Evolutionary conservation across 140 eudicot species (phyloP), one percentile per base, ranked within the genome.

Genomic region (Ambrosia hybrid): DNA sequence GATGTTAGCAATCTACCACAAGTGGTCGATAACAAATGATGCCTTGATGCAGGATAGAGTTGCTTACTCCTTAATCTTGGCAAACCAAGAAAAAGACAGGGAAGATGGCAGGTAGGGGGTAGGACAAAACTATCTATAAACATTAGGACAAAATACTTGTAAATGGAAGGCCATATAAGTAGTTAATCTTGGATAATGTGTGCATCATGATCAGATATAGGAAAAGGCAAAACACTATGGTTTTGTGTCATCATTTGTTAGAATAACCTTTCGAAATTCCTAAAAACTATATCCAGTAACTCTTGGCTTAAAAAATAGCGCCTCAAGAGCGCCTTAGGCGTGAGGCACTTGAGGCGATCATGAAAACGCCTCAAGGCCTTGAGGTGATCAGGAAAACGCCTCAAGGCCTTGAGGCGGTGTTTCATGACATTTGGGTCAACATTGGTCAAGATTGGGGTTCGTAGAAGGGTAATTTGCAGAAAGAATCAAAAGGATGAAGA

Each of bases 21-120:
- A 38, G 12, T 48, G 73, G 49, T 68, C 45, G 39, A 49, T 60
- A 59, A 45, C 75, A 58, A 57, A 33, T 43, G 51, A 37, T 14
- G 43, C 83, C 58, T 61, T 59, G 63, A 71, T 80, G 80, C 85
- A 88, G 91, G 86, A 84, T 72, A 77, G 76, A 76, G 74, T 61
- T 78, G 79, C 81, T 73, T 85, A 79, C 74, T 68, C 84, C 36
- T 73, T 72, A 57, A 21, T 76, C 56, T 59, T 81, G 72, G 69
- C 66, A 59, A 72, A 72, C 73, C 74, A 73, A 71, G 84, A 76
- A 59, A 67, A 63, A 14, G 59, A 63, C 52, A 75, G 70, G 17
- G 86, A 69, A 78, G 68, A 68, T 69, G 67, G 30, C 71, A 78
- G 92, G 92, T 79, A 72, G 49, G 49, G 9, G 55, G 34, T 46